These are phyloP conservation scores for Yamadazyma dendronema DNA, from an alignment of 1,139 yeast species.

Conservation along the genomic window DNA sequence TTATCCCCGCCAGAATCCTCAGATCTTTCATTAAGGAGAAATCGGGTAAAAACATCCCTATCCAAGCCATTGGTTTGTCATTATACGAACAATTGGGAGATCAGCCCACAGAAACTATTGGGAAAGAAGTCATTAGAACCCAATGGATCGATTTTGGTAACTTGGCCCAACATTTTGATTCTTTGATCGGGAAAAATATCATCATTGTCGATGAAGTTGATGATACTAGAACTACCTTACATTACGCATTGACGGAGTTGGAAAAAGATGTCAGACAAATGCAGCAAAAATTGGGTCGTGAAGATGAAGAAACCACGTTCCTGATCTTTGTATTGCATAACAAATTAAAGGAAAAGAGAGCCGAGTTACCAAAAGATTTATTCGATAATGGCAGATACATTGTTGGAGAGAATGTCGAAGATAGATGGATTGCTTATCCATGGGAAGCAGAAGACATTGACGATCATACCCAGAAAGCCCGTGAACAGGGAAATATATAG, in stretches of 20 bases:
- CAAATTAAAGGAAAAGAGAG: slow-evolving; percentile 55
- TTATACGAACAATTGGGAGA: slow-evolving; percentile 56
- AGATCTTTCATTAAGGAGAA: slow-evolving; percentile 55
- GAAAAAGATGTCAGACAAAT: slow-evolving; percentile 56
- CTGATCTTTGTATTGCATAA: slow-evolving; percentile 60
- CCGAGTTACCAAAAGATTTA: slow-evolving; percentile 45
- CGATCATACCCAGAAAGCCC: slow-evolving; percentile 37
- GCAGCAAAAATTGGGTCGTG: slow-evolving; percentile 44
- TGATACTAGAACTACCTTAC: slow-evolving; percentile 65
- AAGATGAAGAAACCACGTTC: slow-evolving; percentile 43
- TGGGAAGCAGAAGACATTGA: slow-evolving; percentile 60
- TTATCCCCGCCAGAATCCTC: slow-evolving; percentile 63
- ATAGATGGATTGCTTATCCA: slow-evolving; percentile 62
- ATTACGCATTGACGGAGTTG: slow-evolving; percentile 58
- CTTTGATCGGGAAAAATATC: slow-evolving; percentile 58
- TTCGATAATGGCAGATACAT: slow-evolving; percentile 49
- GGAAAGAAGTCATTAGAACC: slow-evolving; percentile 60
- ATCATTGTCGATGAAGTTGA: slow-evolving; percentile 70
- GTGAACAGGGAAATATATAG: slow-evolving; percentile 36
- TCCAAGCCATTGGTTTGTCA: slow-evolving; percentile 64
- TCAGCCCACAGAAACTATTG: slow-evolving; percentile 46
- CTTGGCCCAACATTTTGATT: slow-evolving; percentile 51
- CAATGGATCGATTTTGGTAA: slow-evolving; percentile 68
- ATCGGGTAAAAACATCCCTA: slow-evolving; percentile 58
- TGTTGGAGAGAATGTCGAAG: slow-evolving; percentile 54